Evolutionary conservation across 192 early-diverging fungal species (phyloP).

Genomic region (Helicostylum pulchrum): DNA sequence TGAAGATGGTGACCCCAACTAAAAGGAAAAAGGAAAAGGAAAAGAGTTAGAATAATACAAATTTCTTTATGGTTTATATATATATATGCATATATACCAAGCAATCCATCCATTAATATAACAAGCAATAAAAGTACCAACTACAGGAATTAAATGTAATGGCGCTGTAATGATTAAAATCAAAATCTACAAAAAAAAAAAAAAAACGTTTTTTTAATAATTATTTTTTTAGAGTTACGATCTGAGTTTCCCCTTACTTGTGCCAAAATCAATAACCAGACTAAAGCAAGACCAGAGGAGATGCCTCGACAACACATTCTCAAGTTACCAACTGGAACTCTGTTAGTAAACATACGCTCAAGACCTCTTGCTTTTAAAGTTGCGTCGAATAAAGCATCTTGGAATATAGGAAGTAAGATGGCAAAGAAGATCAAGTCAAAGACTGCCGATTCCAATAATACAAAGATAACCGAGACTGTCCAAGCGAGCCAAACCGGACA

Average conservation of each 20-base stretch:
- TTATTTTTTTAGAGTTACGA: background rate
- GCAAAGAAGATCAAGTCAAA: conserved; percentile 54
- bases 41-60: background rate
- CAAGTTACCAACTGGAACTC: conserved; percentile 37
- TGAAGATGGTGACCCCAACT: conserved; percentile 50
- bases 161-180: conserved; percentile 55
- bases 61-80: background rate
- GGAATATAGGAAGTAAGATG: conserved; percentile 54
- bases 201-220: background rate
- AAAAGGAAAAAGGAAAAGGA: background rate
- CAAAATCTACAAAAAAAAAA: conserved; percentile 37
- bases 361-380: conserved; percentile 46
- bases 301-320: conserved; percentile 47
- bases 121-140: conserved; percentile 49
- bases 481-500: conserved; percentile 62
- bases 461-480: conserved; percentile 57
- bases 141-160: conserved; percentile 54
- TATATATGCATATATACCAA: conserved; percentile 25
- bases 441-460: conserved; percentile 52
- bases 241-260: conserved; percentile 3
- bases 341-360: conserved; percentile 39
- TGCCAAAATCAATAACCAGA: conserved; percentile 37
- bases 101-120: conserved; percentile 52
- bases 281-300: conserved; percentile 32
- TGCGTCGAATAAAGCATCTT: conserved; percentile 58